These are phyloP conservation scores for Phoenix roebelenii DNA, from an alignment of 176 grass and related monocot species.

Conservation along the genomic window DNA sequence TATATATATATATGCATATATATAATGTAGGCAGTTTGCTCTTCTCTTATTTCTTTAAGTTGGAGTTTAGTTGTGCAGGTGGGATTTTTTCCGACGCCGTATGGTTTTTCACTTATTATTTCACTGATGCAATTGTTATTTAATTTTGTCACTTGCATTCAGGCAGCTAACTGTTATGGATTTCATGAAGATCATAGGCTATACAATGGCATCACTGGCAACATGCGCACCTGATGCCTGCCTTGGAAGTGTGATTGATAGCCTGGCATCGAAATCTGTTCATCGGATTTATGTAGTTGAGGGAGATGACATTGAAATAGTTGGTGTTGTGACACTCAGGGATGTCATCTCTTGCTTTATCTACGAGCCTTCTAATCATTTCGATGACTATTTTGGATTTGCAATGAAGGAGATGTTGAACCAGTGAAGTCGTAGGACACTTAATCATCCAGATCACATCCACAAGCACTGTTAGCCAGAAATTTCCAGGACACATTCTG, in stretches of 20 bases:
- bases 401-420: slow-evolving; percentile 8
- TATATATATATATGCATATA: too few relatives aligned
- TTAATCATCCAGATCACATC: too few relatives aligned
- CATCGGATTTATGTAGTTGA: slow-evolving; percentile 81
- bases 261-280: slow-evolving; percentile 64
- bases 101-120: too few relatives aligned
- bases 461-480: too few relatives aligned
- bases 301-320: slow-evolving; percentile 26
- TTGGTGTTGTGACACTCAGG: slow-evolving; percentile 69
- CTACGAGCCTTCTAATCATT: slow-evolving; percentile 53
- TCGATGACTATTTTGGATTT: slow-evolving; percentile 34
- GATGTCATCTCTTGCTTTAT: slow-evolving; percentile 96
- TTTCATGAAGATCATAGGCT: slow-evolving; percentile 59
- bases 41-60: too few relatives aligned
- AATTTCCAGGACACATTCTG: too few relatives aligned
- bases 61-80: too few relatives aligned
- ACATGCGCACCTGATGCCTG: slow-evolving; percentile 44
- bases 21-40: too few relatives aligned
- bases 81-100: too few relatives aligned
- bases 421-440: too few relatives aligned
- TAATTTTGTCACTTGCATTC: not conserved
- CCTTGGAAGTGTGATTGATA: slow-evolving; percentile 74
- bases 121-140: too few relatives aligned
- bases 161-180: slow-evolving; percentile 69
- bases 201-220: slow-evolving; percentile 32